Percentiles rank a stretch among this genome's conserved stretches.
phyloP scores from a whole-genome alignment of 495 filamentous ascomycete genomes.

The Xylaria bambusicola region DNA sequence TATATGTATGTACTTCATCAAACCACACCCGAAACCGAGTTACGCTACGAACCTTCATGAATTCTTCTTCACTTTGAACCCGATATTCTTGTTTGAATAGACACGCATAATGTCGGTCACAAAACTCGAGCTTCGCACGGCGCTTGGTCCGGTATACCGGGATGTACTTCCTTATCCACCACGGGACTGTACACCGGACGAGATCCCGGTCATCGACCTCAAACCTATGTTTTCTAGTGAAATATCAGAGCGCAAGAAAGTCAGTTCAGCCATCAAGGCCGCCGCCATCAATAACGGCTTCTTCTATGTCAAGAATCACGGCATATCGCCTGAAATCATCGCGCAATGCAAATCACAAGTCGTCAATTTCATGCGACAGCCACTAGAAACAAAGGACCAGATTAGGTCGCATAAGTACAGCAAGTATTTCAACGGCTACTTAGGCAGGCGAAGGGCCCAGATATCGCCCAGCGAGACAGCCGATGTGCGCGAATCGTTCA shows the following conservation, averaged over 20 bases:
- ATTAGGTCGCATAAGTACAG: conserved; percentile 30
- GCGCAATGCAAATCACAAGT: conserved; percentile 44
- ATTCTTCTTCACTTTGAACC: background rate
- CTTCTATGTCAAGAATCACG: conserved; percentile 59
- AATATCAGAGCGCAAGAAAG: conserved; percentile 37
- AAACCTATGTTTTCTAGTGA: conserved; percentile 40
- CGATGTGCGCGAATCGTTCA: conserved; percentile 47
- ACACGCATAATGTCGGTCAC: conserved; percentile 25
- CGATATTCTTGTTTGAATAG: background rate
- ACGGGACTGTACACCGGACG: conserved; percentile 48
- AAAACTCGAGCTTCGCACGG: conserved; percentile 44
- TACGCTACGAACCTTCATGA: too few relatives aligned
- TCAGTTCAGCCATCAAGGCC: conserved; percentile 43
- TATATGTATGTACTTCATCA: background rate
- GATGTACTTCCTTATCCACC: conserved; percentile 39
- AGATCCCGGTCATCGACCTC: conserved; percentile 60
- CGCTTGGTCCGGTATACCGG: conserved; percentile 42
- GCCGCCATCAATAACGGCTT: conserved; percentile 55
- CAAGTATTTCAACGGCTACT: conserved; percentile 36
- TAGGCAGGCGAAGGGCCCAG: conserved; percentile 29
- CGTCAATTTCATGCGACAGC: conserved; percentile 50
- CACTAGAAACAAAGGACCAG: conserved; percentile 45
- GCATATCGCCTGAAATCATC: conserved; percentile 50
- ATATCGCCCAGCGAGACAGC: conserved; percentile 40
- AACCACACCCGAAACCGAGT: background rate